phyloP scores from a whole-genome alignment of 2,329 filamentous ascomycete genomes.

The Ceratocystis albifundus region DNA sequence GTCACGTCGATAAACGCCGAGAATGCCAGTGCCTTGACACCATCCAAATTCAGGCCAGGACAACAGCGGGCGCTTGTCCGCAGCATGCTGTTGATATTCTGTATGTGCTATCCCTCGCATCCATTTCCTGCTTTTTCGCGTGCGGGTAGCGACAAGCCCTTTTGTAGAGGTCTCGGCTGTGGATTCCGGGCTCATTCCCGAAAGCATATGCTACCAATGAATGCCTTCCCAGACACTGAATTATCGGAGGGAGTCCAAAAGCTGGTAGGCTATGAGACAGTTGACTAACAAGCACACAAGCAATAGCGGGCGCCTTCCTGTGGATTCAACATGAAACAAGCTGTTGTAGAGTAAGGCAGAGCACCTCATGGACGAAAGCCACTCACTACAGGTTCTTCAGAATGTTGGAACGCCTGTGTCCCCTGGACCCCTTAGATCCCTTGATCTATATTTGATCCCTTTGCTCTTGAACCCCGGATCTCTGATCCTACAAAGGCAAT shows the following conservation, averaged over 20 bases:
- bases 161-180: constrained; percentile 2
- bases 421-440: no score
- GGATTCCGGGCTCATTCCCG: background rate
- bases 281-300: background rate
- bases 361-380: background rate
- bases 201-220: background rate
- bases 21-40: constrained; percentile 1
- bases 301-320: background rate
- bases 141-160: constrained; percentile 1
- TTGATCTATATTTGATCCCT: background rate
- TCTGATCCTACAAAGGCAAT: background rate
- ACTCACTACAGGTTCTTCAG: background rate
- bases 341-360: background rate
- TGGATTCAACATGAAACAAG: no score
- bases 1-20: background rate
- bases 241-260: background rate
- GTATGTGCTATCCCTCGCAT: background rate
- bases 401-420: background rate
- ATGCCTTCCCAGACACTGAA: background rate
- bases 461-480: background rate
- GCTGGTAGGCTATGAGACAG: background rate
- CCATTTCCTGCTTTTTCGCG: background rate
- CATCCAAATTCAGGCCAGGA: background rate
- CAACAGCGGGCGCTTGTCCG: background rate
- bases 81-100: background rate